phyloP scores from a whole-genome alignment of 78 protist species.

The Capsaspora owczarzaki region DNA sequence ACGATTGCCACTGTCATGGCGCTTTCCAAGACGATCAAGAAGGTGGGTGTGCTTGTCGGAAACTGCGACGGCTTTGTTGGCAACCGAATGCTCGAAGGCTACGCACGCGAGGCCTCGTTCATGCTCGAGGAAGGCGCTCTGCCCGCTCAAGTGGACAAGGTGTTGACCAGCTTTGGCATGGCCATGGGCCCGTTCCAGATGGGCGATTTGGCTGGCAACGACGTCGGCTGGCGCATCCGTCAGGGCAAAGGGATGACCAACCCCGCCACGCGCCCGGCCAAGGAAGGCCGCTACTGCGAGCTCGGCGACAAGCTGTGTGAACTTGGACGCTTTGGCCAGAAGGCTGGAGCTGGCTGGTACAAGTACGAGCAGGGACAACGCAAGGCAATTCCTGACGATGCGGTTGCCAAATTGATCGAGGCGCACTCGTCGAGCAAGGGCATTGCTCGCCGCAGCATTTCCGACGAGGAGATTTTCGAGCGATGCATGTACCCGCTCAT shows the following conservation, averaged over 20 bases:
- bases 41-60: slow-evolving; percentile 46
- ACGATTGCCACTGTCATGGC: slow-evolving; percentile 24
- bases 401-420: neutral
- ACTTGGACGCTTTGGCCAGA: slow-evolving; percentile 34
- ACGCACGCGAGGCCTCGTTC: slow-evolving; percentile 13
- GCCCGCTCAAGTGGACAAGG: slow-evolving; percentile 35
- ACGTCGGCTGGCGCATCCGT: slow-evolving; percentile 18
- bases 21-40: slow-evolving; percentile 19
- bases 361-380: slow-evolving; percentile 15
- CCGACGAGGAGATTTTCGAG: slow-evolving; percentile 37
- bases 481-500: slow-evolving; percentile 30
- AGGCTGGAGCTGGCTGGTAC: slow-evolving; percentile 38
- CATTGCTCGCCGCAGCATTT: neutral
- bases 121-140: slow-evolving; percentile 30
- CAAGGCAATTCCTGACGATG: neutral
- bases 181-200: slow-evolving; percentile 52
- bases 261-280: neutral
- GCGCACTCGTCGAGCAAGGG: neutral
- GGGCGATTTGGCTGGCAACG: slow-evolving; percentile 53
- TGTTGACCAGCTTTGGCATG: slow-evolving; percentile 28
- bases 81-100: slow-evolving; percentile 44
- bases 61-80: slow-evolving; percentile 62
- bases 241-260: neutral
- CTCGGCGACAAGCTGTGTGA: neutral
- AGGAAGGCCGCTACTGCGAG: neutral